phyloP scores from a whole-genome alignment of 1,284 basidiomycete species.

The Pisolithus thermaeus region DNA sequence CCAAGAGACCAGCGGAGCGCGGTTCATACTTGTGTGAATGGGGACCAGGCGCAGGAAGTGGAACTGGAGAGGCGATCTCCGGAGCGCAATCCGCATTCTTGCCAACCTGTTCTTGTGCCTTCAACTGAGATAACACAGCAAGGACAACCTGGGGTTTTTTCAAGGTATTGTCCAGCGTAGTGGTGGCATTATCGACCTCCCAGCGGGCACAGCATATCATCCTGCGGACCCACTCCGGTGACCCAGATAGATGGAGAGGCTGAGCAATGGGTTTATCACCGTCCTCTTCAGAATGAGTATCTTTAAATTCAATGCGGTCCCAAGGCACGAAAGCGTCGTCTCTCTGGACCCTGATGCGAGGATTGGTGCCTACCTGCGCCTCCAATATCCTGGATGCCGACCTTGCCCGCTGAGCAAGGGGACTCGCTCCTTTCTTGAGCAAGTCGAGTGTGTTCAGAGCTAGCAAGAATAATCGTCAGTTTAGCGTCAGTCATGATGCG shows the following conservation, averaged over 20 bases:
- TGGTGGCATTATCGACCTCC: constrained; percentile 47
- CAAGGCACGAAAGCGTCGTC: constrained; percentile 76
- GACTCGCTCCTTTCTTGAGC: constrained; percentile 82
- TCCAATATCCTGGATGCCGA: constrained; percentile 78
- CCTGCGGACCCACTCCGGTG: constrained; percentile 76
- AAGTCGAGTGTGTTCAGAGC: constrained; percentile 90
- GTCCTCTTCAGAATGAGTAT: constrained; percentile 21
- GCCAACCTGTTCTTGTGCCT: constrained; percentile 30
- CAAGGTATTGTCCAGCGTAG: constrained; percentile 21
- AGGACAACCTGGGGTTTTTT: constrained; percentile 47
- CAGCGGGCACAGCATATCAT: constrained; percentile 75
- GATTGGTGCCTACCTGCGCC: constrained; percentile 73
- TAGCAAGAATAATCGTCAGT: constrained; percentile 25
- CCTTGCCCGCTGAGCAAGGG: constrained; percentile 75
- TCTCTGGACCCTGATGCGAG: constrained; percentile 69
- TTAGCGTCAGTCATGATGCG: not conserved
- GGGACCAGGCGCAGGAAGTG: constrained; percentile 54
- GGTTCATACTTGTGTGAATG: constrained; percentile 57
- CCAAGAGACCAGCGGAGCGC: constrained; percentile 55
- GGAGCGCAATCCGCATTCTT: constrained; percentile 30
- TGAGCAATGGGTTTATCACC: constrained; percentile 19
- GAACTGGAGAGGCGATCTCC: constrained; percentile 49
- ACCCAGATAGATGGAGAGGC: constrained; percentile 28
- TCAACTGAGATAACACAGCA: constrained; percentile 42
- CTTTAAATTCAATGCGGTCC: constrained; percentile 57